Evolutionary conservation across 305 asterid species (phyloP), one percentile per base, ranked within the genome.

Genomic region (Ilex paraguariensis): DNA sequence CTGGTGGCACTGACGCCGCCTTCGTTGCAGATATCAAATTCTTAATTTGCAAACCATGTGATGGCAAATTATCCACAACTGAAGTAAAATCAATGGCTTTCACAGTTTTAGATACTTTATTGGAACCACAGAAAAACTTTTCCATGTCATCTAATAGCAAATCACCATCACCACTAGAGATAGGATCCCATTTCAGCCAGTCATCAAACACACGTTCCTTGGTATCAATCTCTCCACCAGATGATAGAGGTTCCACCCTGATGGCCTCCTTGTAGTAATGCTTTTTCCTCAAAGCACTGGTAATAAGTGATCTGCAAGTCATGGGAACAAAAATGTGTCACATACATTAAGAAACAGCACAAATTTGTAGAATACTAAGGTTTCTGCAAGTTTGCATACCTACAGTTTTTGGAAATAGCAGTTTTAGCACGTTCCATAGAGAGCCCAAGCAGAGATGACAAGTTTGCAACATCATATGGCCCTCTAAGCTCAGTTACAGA

Each of bases 141-240:
- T 84, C 88, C 72, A 91, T 76, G 75, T 88, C 98, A 60, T 88
- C 98, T 68, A 94, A 74, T 61, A 77, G 72, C 68, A 90, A 66
- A 79, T 90, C 99, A 39, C 97, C 99, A 62, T 82, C 95, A 15
- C 96, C 98, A 72, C 95, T 90, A 52, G 96, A 90, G 53, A 90
- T 79, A 69, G 96, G 97, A 72, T 90, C 95, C 97, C 98, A 91
- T 28, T 79, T 82, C 63, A 84, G 88, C 95, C 92, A 93, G 64
- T 86, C 99, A 52, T 77, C 77, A 65, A 79, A 73, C 42, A 61
- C 61, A 70, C 78, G 65, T 54, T 75, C 58, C 50, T 52, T 74
- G 5, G 75, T 61, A 70, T 77, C 60, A 56, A 48, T 57, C 64
- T 80, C 79, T 57, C 61, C 75, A 51, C 63, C 79, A 56, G 81